Evolutionary conservation across 1,284 basidiomycete genomes (phyloP), one percentile per base, ranked within the genome.

Genomic region (Ceratobasidium sp.): DNA sequence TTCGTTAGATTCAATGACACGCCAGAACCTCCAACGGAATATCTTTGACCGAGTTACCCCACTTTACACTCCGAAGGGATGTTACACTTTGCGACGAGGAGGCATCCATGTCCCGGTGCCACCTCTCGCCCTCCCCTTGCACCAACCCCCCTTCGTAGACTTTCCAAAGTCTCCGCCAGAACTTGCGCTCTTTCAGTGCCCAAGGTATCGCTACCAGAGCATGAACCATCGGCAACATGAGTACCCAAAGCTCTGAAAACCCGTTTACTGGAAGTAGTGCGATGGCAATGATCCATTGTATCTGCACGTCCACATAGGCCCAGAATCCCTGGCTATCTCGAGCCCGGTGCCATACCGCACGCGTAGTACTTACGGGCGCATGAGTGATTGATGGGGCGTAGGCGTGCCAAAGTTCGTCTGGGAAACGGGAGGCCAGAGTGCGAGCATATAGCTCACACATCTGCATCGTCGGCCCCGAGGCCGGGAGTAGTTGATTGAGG

Each of bases 341-440:
- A 7, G 69, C 69, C 24, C 69, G 69, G 8, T 33, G 24, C 69
- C 56, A 72, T 17, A 29, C 51, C 27, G 69, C 69, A 36, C 57
- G 69, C 11, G 45, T 36, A 29, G 29, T 27, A 29, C 69, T 62
- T 17, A 72, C 56, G 17, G 69, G 69, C 8, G 22, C 19, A 14
- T 56, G 56, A 36, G 69, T 31, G 9, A 27, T 47, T 6, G 69
- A 33, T n/a, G 69, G 59, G 15, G 69, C 47, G n/a, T 72, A 72
- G 7, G 56, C 56, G 27, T 72, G 57, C 69, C 69, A 72, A n/a
- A 72, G 57, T n/a, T 62, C 69, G 31, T 72, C 69, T 4, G 69
- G 69, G 6, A 72, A 24, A 27, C 69, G 69, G 8, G 56, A 56
- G 6, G 48, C n/a, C 47, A 72, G 45, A 2, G 57, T 72, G 29